phyloP scores from a whole-genome alignment of 805 yeast genomes.

The Myxozyma melibiosi region DNA sequence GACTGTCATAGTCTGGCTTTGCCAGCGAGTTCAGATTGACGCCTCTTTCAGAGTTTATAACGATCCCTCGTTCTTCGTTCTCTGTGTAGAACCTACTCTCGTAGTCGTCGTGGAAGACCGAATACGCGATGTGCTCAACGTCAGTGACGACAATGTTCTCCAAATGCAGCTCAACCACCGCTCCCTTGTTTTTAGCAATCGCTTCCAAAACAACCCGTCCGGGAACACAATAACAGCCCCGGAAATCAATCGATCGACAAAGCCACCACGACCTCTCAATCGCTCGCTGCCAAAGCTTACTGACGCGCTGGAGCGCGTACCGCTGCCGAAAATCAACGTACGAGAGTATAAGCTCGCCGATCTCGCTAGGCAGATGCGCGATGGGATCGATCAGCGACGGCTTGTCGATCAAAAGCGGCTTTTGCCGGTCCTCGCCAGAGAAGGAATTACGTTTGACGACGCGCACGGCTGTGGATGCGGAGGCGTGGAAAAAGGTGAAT shows the following conservation, averaged over 20 bases:
- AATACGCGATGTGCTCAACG: not conserved
- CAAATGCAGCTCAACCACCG: not conserved
- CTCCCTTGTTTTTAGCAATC: not conserved
- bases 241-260: slow-evolving; percentile 2
- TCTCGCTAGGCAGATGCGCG: slow-evolving; percentile 10
- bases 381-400: slow-evolving; percentile 1
- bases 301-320: slow-evolving; percentile 4
- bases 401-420: too few relatives aligned
- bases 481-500: not conserved
- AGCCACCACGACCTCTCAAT: not conserved
- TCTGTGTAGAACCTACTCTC: slow-evolving; percentile 1
- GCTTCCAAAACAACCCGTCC: not conserved
- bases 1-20: not conserved
- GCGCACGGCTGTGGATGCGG: not conserved
- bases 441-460: not conserved
- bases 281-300: slow-evolving; percentile 4
- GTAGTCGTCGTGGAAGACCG: slow-evolving; percentile 3
- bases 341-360: slow-evolving; percentile 3
- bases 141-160: slow-evolving; percentile 4
- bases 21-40: not conserved
- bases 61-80: too few relatives aligned
- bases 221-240: slow-evolving; percentile 9
- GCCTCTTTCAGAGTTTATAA: too few relatives aligned
- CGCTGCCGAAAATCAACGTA: slow-evolving; percentile 5
- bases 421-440: not conserved